Evolutionary conservation across 129 eudicot genomes (phyloP).

Genomic region (Flaveria linearis): DNA sequence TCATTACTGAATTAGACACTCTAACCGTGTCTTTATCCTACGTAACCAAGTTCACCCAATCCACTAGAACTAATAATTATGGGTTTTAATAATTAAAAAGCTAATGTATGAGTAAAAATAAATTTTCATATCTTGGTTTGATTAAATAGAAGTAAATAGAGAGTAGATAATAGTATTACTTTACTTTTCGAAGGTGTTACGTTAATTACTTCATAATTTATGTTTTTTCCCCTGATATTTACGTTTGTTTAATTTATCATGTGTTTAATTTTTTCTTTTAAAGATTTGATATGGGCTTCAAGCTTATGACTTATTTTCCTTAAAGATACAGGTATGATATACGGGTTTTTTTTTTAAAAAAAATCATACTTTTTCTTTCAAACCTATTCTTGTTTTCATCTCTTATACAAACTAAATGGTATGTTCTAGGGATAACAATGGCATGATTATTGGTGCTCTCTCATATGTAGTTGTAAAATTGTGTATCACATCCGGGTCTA

Average conservation of each 20-base stretch:
- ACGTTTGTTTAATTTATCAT: not conserved
- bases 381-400: too few species aligned
- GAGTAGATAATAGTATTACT: not conserved
- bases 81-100: conserved; percentile 11
- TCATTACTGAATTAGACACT: conserved; percentile 31
- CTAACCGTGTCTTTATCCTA: conserved; percentile 31
- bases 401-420: too few species aligned
- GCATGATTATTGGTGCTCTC: too few species aligned
- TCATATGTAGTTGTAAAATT: too few species aligned
- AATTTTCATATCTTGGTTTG: not conserved
- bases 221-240: not conserved
- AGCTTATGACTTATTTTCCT: too few species aligned
- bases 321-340: too few species aligned
- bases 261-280: not conserved
- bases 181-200: not conserved
- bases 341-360: too few species aligned
- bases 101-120: not conserved
- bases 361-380: too few species aligned
- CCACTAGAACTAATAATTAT: conserved; percentile 21
- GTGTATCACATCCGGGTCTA: too few species aligned
- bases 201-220: not conserved
- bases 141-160: not conserved
- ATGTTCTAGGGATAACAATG: too few species aligned
- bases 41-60: conserved; percentile 34
- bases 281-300: too few species aligned